These are phyloP conservation scores for Waltergamsia citrina DNA, from an alignment of 2,329 filamentous ascomycete genomes.

Conservation along the genomic window DNA sequence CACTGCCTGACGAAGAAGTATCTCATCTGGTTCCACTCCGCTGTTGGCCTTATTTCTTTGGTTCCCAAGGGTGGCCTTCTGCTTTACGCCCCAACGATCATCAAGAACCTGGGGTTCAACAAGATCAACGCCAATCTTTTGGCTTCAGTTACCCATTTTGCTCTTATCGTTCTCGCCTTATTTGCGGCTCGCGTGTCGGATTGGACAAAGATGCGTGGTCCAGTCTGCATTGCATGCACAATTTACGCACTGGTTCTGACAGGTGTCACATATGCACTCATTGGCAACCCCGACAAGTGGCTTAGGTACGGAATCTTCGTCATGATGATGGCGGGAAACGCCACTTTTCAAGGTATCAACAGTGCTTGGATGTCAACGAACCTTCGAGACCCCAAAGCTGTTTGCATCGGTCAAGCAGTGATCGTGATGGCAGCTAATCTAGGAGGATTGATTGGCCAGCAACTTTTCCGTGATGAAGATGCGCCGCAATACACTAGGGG, in stretches of 20 bases:
- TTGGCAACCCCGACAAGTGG: conserved; percentile 7
- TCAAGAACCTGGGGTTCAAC: conserved; percentile 9
- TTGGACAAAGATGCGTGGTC: conserved; percentile 9
- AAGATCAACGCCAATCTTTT: conserved; percentile 7
- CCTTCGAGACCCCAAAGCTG: conserved; percentile 5
- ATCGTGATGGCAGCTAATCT: conserved; percentile 15
- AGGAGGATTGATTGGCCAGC: conserved; percentile 11
- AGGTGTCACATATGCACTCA: conserved; percentile 7
- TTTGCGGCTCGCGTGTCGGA: conserved; percentile 10
- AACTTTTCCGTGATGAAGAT: conserved; percentile 12
- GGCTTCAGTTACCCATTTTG: conserved; percentile 4
- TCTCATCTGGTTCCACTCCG: conserved; percentile 7
- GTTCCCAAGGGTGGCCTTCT: conserved; percentile 7
- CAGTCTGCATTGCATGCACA: conserved; percentile 10
- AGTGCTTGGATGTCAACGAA: conserved; percentile 15
- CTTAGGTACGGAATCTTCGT: conserved; percentile 10
- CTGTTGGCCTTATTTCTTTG: conserved; percentile 8
- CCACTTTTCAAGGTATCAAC: conserved; percentile 11
- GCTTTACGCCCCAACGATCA: conserved; percentile 7
- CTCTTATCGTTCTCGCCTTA: conserved; percentile 9
- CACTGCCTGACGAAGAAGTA: conserved; percentile 4
- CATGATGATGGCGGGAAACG: conserved; percentile 11
- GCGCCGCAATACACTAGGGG: conserved; percentile 9
- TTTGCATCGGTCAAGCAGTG: conserved; percentile 12
- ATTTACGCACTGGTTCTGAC: conserved; percentile 11